A percentile compares a stretch with the other conserved stretches of the same genome.
phyloP scores from a whole-genome alignment of 202 grass and related monocot species.

The Digitaria exilis region DNA sequence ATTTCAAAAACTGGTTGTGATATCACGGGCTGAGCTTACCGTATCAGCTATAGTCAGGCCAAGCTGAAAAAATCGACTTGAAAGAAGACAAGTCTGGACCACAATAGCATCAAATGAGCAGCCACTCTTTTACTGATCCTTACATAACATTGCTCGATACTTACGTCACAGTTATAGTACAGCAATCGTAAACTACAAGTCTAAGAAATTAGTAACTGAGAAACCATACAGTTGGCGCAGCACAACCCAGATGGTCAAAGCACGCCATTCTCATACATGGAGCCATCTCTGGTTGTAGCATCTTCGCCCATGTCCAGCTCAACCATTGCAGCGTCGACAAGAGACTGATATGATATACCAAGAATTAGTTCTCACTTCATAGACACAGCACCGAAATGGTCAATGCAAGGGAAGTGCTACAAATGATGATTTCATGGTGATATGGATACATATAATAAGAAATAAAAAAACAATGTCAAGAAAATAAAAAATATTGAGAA shows the following conservation, averaged over 20 bases:
- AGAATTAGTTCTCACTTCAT: not conserved
- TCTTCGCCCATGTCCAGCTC: slow-evolving; percentile 69
- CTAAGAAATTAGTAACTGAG: slow-evolving; percentile 9
- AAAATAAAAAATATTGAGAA: not conserved
- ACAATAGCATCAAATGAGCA: slow-evolving; percentile 15
- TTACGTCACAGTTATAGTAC: slow-evolving; percentile 20
- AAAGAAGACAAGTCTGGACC: not conserved
- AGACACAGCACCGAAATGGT: not conserved
- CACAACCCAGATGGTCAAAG: slow-evolving; percentile 31
- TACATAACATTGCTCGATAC: not conserved
- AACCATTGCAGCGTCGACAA: slow-evolving; percentile 55
- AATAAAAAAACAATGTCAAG: no score
- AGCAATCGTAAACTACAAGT: slow-evolving; percentile 10
- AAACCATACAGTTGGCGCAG: not conserved
- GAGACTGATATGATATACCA: slow-evolving; percentile 39
- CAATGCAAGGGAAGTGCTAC: not conserved
- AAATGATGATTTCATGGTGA: not conserved
- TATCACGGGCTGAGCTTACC: not conserved
- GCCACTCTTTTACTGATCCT: not conserved
- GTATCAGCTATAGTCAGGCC: slow-evolving; percentile 13
- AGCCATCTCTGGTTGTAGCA: slow-evolving; percentile 59
- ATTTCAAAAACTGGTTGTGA: no score
- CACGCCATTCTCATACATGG: slow-evolving; percentile 62
- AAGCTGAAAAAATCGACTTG: not conserved
- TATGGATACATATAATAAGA: not conserved